Evolutionary conservation across 2,329 filamentous ascomycete genomes (phyloP).

Genomic region (Monosporascus sp.): DNA sequence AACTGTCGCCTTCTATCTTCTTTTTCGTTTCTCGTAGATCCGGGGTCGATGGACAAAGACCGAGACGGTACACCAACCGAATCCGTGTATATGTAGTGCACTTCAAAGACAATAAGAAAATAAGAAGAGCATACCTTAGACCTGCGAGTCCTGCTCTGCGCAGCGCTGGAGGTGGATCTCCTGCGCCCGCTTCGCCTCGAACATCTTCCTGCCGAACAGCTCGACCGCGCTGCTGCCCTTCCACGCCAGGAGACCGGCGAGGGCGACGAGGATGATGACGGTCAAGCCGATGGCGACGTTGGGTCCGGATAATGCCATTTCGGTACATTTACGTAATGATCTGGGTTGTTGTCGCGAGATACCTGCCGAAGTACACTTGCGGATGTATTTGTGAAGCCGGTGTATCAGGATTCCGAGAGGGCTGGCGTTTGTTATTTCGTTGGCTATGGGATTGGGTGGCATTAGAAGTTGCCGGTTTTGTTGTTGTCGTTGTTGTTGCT

Average conservation of each 20-base stretch:
- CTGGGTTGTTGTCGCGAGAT: background rate
- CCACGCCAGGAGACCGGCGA: conserved; percentile 14
- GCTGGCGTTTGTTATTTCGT: too few relatives aligned
- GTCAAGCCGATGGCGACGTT: conserved; percentile 24
- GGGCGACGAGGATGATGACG: conserved; percentile 19
- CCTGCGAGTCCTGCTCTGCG: background rate
- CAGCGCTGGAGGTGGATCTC: conserved; percentile 2
- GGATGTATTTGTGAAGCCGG: too few relatives aligned
- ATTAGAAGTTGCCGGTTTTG: too few relatives aligned
- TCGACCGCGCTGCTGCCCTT: conserved; percentile 16
- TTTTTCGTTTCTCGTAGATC: background rate
- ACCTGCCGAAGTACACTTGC: too few relatives aligned
- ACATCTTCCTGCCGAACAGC: conserved; percentile 19
- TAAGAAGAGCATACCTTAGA: conserved; percentile 6
- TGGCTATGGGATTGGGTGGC: too few relatives aligned
- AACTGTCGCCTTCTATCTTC: background rate
- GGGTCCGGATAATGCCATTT: conserved; percentile 4
- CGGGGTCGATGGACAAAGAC: too few relatives aligned
- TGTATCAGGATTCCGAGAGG: too few relatives aligned
- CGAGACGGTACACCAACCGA: too few relatives aligned
- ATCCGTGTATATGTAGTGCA: too few relatives aligned
- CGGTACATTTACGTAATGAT: conserved; percentile 1
- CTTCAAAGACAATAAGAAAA: background rate
- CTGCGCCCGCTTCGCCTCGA: conserved; percentile 13
- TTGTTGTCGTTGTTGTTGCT: too few relatives aligned